phyloP scores from a whole-genome alignment of 148 eudicot species.

The Vaccinium myrtillus region DNA sequence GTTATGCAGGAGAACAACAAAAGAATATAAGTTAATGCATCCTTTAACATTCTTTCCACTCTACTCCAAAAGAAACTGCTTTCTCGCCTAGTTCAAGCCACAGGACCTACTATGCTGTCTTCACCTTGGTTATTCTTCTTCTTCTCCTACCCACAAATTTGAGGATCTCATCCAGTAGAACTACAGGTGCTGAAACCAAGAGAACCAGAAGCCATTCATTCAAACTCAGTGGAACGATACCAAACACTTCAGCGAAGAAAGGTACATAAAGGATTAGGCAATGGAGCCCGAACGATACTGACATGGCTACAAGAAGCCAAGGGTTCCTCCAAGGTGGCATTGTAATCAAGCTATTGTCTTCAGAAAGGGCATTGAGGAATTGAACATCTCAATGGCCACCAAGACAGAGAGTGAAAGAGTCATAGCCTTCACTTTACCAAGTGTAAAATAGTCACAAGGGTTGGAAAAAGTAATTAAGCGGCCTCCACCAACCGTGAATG shows the following conservation, averaged over 20 bases:
- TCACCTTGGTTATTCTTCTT: slow-evolving; percentile 40
- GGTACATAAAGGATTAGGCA: slow-evolving; percentile 78
- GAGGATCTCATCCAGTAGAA: slow-evolving; percentile 67
- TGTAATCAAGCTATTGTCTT: slow-evolving; percentile 67
- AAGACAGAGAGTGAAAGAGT: slow-evolving; percentile 86
- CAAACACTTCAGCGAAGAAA: slow-evolving; percentile 68
- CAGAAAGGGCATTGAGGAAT: slow-evolving; percentile 87
- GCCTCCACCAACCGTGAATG: slow-evolving; percentile 64
- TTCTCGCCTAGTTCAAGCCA: not conserved
- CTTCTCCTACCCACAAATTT: slow-evolving; percentile 64
- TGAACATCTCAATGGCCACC: slow-evolving; percentile 92
- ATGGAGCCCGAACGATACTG: slow-evolving; percentile 69
- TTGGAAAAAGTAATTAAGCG: slow-evolving; percentile 50
- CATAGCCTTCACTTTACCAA: slow-evolving; percentile 83
- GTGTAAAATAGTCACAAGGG: slow-evolving; percentile 78
- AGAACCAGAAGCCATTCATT: slow-evolving; percentile 74
- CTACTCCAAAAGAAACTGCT: not conserved
- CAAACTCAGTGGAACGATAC: slow-evolving; percentile 63
- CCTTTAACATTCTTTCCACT: not conserved
- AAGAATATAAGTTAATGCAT: slow-evolving; percentile 10
- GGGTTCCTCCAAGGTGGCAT: slow-evolving; percentile 95
- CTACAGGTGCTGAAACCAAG: slow-evolving; percentile 68
- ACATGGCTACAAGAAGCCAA: slow-evolving; percentile 79
- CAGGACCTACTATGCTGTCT: slow-evolving; percentile 29
- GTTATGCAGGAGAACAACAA: not conserved